Evolutionary conservation across 345 rosid genomes (phyloP).

Genomic region (Cardamine chenopodiifolia): DNA sequence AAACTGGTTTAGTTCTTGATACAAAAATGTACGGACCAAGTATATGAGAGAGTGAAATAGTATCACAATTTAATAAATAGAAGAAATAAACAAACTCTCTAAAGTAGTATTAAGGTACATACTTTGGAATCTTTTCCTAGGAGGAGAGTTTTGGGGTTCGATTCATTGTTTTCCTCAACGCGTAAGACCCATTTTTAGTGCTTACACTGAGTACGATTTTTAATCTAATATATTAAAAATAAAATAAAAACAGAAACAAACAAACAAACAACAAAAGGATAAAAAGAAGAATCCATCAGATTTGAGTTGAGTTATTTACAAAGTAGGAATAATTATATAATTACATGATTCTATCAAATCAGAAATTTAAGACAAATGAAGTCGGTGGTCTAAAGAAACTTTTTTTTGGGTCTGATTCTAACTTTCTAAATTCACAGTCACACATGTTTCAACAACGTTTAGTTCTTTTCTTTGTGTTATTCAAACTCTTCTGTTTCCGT

Average conservation of each 20-base stretch:
- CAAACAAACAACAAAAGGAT: slow-evolving; percentile 11
- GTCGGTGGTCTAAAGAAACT: slow-evolving; percentile 45
- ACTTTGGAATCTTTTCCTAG: background rate
- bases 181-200: slow-evolving; percentile 27
- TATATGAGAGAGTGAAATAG: background rate
- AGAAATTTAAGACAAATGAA: slow-evolving; percentile 21
- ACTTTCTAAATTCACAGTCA: slow-evolving; percentile 20
- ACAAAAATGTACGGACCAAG: background rate
- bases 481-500: background rate
- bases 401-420: background rate
- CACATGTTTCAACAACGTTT: slow-evolving; percentile 4
- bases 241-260: background rate
- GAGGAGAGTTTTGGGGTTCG: background rate
- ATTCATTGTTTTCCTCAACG: slow-evolving; percentile 34
- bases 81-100: background rate
- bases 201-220: background rate
- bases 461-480: background rate
- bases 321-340: background rate
- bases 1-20: background rate
- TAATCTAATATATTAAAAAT: too few relatives aligned
- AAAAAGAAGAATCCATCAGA: slow-evolving; percentile 7
- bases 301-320: background rate
- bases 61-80: background rate
- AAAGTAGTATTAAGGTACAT: background rate
- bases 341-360: background rate